Evolutionary conservation across 2,329 filamentous ascomycete genomes (phyloP).

Genomic region (Aspergillus pseudoterreus): DNA sequence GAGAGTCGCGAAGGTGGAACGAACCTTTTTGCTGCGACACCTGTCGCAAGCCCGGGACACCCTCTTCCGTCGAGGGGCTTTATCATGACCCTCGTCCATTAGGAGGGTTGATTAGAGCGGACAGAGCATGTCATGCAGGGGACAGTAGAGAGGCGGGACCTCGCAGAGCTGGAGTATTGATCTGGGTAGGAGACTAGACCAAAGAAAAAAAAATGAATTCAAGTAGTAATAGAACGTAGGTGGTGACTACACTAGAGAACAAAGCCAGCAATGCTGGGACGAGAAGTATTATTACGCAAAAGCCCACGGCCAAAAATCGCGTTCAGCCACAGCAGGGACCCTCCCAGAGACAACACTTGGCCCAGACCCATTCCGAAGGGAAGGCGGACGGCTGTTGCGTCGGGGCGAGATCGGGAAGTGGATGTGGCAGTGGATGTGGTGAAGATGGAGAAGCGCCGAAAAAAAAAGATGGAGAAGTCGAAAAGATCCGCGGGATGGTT

Average conservation of each 20-base stretch:
- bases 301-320: too few species aligned
- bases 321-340: conserved; percentile 1
- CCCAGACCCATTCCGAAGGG: conserved; percentile 18
- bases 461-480: not conserved
- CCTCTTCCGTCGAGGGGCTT: conserved; percentile 41
- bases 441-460: not conserved
- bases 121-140: conserved; percentile 24
- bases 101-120: conserved; percentile 23
- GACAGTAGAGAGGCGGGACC: conserved; percentile 1
- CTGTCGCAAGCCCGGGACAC: conserved; percentile 45
- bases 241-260: not conserved
- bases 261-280: too few species aligned
- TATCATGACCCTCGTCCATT: conserved; percentile 40
- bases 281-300: too few species aligned
- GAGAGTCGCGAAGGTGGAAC: conserved; percentile 5
- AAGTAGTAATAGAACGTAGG: too few species aligned
- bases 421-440: not conserved
- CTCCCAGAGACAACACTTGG: not conserved
- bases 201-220: not conserved
- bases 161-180: not conserved
- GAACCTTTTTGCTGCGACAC: conserved; percentile 43
- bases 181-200: not conserved
- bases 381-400: conserved; percentile 11
- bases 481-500: not conserved
- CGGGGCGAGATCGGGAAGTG: conserved; percentile 20